These are phyloP conservation scores for Wallacemonas sp. DNA, from an alignment of 208 protist species.

Conservation along the genomic window DNA sequence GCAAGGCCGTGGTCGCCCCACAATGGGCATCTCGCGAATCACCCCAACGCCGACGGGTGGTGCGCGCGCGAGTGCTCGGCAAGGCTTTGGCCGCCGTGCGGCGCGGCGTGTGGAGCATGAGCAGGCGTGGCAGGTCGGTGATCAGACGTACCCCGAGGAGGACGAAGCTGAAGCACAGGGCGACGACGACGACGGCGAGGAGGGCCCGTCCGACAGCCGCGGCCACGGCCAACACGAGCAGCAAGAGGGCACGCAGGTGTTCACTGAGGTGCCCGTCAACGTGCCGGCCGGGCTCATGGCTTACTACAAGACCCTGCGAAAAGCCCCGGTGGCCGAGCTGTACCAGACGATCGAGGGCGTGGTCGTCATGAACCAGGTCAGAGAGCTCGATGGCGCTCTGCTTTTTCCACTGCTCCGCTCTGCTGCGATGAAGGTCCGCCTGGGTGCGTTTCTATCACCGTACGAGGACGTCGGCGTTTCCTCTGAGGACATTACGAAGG, in stretches of 20 bases:
- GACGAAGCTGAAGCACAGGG: slow-evolving; percentile 6
- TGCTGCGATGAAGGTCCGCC: slow-evolving; percentile 78
- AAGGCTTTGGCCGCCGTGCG: background rate
- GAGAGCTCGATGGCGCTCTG: slow-evolving; percentile 61
- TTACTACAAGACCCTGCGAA: slow-evolving; percentile 39
- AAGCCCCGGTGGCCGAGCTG: slow-evolving; percentile 49
- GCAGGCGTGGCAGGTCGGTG: background rate
- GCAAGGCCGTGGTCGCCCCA: background rate
- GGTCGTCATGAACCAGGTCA: slow-evolving; percentile 70
- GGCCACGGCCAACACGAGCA: slow-evolving; percentile 23
- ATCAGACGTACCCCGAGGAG: slow-evolving; percentile 2
- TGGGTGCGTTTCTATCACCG: slow-evolving; percentile 74
- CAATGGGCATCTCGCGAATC: too few relatives aligned
- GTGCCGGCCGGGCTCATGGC: slow-evolving; percentile 31
- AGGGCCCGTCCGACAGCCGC: slow-evolving; percentile 14
- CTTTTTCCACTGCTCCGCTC: slow-evolving; percentile 77
- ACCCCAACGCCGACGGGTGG: too few relatives aligned
- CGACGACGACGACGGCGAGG: background rate
- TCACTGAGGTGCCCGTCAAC: slow-evolving; percentile 20
- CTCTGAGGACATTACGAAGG: slow-evolving; percentile 47
- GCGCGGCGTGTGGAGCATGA: background rate
- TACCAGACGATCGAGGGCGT: slow-evolving; percentile 63
- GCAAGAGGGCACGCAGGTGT: slow-evolving; percentile 22
- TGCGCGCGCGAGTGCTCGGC: background rate
- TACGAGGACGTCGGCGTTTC: slow-evolving; percentile 75